Percentiles rank a stretch among this genome's conserved stretches.
phyloP scores from a whole-genome alignment of 805 yeast genomes.

The Zygosaccharomyces rouxii region DNA sequence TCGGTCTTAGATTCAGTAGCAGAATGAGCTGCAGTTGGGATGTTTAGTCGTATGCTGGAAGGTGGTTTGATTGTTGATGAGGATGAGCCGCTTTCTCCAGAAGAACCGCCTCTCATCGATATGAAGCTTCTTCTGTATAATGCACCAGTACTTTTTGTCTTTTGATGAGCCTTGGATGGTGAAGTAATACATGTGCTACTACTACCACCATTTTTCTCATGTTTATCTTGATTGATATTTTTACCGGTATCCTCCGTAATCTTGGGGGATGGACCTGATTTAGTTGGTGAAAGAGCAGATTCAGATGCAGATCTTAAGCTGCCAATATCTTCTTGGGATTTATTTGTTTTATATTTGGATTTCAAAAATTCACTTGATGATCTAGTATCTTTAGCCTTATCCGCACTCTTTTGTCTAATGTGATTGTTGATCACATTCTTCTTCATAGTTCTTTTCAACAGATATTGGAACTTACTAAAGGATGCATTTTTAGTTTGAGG shows the following conservation, averaged over 20 bases:
- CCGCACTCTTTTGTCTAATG: slow-evolving; percentile 21
- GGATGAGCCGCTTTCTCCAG: slow-evolving; percentile 5
- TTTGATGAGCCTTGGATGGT: slow-evolving; percentile 22
- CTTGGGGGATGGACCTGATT: background rate
- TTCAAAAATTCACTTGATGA: slow-evolving; percentile 30
- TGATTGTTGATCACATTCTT: slow-evolving; percentile 32
- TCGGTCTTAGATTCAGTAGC: slow-evolving; percentile 16
- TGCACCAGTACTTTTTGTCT: slow-evolving; percentile 32
- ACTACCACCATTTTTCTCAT: slow-evolving; percentile 5
- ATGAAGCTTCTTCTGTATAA: slow-evolving; percentile 36
- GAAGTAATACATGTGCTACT: slow-evolving; percentile 6
- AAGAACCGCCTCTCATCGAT: slow-evolving; percentile 29
- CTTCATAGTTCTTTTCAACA: slow-evolving; percentile 44
- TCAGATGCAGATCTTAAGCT: slow-evolving; percentile 31
- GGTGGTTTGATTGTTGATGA: slow-evolving; percentile 12
- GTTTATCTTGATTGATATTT: background rate
- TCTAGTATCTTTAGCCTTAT: slow-evolving; percentile 22
- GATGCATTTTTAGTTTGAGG: slow-evolving; percentile 46
- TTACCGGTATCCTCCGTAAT: background rate
- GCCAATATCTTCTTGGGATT: slow-evolving; percentile 13
- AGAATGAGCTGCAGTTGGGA: slow-evolving; percentile 28
- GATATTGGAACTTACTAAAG: slow-evolving; percentile 54
- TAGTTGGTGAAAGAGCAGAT: slow-evolving; percentile 14
- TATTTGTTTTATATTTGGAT: slow-evolving; percentile 11
- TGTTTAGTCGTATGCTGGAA: slow-evolving; percentile 26